Base-by-base conservation (phyloP, 2,329 filamentous ascomycete genomes). In the Ustulina deusta region DNA sequence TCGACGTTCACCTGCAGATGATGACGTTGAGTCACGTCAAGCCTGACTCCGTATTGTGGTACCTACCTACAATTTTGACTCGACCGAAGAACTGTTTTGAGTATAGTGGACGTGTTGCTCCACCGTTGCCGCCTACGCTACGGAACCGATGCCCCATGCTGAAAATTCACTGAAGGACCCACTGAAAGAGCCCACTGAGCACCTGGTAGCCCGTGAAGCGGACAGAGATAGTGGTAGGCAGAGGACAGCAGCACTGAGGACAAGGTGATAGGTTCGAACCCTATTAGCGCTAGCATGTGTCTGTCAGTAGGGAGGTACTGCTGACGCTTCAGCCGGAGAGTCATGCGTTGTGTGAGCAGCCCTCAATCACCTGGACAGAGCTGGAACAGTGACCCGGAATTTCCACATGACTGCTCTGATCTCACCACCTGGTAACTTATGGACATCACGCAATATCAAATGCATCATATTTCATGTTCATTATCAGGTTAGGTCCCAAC, bases 1-100 rank as follows among this genome's bases (percentile, higher is more conserved):
- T 13, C 34, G 25, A 58, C 25, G 42, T 42, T n/a, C 36, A 42
- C 48, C 54, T 60, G 63, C 46, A 57, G 49, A 69, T 69, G 49
- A 69, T 69, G 66, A 69, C 66, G 67, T 65, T 63, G 63, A 68
- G 66, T 65, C 66, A 68, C 46, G 36, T 25, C 57, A 25, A 46
- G 38, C 61, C 54, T 59, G 59, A 57, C 64, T 61, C 42, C 36
- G 22, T 51, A 29, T 11, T 29, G 48, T 51, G 46, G 29, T 58
- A 51, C 25, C 17, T 52, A 51, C 34, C 17, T n/a, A n/a, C n/a
- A n/a, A 10, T 4, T 17, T 40, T 40, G 11, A 40, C 38, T 13
- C 17, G 38, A 11, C 3, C 13, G 17, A 6, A 4, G 3, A 15
- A 13, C 38, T 17, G 38, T 3, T 17, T 40, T 40, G 38, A 40